These are phyloP conservation scores for Penicillium manginii DNA, from an alignment of 495 filamentous ascomycete species.

Conservation along the genomic window DNA sequence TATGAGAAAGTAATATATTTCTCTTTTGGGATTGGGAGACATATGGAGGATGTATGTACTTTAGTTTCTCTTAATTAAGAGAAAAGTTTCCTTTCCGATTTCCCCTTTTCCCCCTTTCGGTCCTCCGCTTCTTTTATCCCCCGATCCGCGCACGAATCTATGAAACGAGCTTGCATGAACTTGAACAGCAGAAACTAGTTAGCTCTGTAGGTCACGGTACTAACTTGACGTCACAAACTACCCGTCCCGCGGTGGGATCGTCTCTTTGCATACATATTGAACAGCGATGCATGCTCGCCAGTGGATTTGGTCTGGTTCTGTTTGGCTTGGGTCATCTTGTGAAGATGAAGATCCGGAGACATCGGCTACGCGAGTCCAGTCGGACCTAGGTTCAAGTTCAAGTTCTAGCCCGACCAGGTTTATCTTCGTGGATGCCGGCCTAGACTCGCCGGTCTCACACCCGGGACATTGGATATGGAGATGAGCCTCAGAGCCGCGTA, in stretches of 20 bases:
- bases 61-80: no score
- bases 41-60: not conserved
- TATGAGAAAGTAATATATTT: not conserved
- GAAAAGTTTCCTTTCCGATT: not conserved
- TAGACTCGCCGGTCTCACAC: not conserved
- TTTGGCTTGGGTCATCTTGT: no score
- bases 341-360: constrained; percentile 1
- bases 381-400: not conserved
- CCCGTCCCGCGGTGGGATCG: constrained; percentile 2
- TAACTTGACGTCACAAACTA: constrained; percentile 17
- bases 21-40: not conserved
- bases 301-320: no score
- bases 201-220: no score
- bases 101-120: not conserved
- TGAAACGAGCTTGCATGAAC: constrained; percentile 24
- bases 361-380: not conserved
- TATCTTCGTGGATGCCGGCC: not conserved
- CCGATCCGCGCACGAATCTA: not conserved
- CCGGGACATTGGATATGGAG: not conserved
- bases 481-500: not conserved
- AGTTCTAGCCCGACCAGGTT: not conserved
- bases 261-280: not conserved
- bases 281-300: not conserved
- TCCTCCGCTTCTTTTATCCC: not conserved
- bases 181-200: not conserved